phyloP scores from a whole-genome alignment of 2,329 filamentous ascomycete species.

The Fusarium begoniae region DNA sequence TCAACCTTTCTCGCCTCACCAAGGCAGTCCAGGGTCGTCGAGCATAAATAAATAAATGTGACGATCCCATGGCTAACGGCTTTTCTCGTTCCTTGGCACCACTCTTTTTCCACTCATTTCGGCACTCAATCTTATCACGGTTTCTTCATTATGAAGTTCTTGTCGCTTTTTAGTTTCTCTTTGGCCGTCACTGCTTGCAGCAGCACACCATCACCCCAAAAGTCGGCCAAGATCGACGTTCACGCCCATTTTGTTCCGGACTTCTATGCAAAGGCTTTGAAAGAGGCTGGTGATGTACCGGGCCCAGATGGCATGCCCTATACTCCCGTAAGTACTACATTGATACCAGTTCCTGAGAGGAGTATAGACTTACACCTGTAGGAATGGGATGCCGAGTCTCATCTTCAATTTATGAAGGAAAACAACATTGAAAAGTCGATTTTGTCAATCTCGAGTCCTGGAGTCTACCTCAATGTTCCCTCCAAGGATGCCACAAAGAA shows the following conservation, averaged over 20 bases:
- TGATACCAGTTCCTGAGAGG: fast-evolving
- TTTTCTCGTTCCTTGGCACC: not conserved
- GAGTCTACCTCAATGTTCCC: conserved; percentile 12
- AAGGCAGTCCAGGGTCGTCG: no score
- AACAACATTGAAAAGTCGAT: conserved; percentile 6
- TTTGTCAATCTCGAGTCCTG: conserved; percentile 5
- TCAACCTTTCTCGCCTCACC: not conserved
- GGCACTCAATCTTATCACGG: fast-evolving
- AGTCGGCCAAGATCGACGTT: conserved; percentile 10
- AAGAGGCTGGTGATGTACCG: not conserved
- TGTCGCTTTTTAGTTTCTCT: not conserved
- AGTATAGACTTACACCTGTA: not conserved
- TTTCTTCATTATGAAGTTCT: not conserved
- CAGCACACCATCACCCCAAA: not conserved
- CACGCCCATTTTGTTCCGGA: conserved; percentile 7
- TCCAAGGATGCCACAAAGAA: not conserved
- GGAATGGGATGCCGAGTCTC: conserved; percentile 10
- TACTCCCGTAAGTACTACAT: not conserved
- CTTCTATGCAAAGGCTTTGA: conserved; percentile 5
- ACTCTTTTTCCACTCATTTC: not conserved
- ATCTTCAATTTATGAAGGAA: conserved; percentile 13
- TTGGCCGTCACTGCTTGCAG: not conserved
- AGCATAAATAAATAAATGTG: not conserved
- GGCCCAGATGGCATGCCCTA: conserved; percentile 7
- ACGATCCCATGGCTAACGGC: fast-evolving